These are phyloP conservation scores for Pseudogymnoascus pannorum DNA, from an alignment of 2,329 filamentous ascomycete species.

Conservation along the genomic window DNA sequence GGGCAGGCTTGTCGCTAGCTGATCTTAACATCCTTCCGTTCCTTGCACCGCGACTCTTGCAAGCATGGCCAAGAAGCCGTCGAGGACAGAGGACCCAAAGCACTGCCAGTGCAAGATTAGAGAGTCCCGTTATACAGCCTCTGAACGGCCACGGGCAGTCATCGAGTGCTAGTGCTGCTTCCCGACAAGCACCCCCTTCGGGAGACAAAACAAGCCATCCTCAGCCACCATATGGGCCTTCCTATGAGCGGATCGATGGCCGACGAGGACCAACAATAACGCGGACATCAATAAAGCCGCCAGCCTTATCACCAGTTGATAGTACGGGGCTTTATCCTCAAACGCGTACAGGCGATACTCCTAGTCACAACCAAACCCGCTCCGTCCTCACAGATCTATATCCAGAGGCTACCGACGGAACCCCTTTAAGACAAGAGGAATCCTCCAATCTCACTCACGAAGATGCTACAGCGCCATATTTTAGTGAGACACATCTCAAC, in stretches of 20 bases:
- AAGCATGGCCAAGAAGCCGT: slow-evolving; percentile 24
- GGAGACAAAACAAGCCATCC: neutral
- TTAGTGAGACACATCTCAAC: neutral
- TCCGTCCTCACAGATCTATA: neutral
- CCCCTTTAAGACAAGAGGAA: neutral
- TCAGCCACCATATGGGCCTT: neutral
- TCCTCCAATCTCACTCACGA: neutral
- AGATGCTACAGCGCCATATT: neutral
- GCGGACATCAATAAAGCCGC: neutral
- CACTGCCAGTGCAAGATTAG: neutral
- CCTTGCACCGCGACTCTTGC: slow-evolving; percentile 27
- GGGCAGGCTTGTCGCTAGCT: slow-evolving; percentile 24
- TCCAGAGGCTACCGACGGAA: neutral
- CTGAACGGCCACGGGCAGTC: neutral
- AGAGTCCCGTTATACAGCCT: neutral
- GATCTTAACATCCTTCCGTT: slow-evolving; percentile 28
- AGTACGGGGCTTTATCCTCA: neutral
- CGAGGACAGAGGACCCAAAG: neutral
- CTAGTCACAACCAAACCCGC: neutral
- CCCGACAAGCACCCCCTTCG: neutral
- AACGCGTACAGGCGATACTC: neutral
- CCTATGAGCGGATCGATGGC: neutral
- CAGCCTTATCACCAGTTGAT: neutral
- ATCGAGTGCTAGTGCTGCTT: neutral
- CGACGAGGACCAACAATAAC: neutral